Base-by-base conservation (phyloP, 139 green algal species). In the Chlamydomonas sp. region DNA sequence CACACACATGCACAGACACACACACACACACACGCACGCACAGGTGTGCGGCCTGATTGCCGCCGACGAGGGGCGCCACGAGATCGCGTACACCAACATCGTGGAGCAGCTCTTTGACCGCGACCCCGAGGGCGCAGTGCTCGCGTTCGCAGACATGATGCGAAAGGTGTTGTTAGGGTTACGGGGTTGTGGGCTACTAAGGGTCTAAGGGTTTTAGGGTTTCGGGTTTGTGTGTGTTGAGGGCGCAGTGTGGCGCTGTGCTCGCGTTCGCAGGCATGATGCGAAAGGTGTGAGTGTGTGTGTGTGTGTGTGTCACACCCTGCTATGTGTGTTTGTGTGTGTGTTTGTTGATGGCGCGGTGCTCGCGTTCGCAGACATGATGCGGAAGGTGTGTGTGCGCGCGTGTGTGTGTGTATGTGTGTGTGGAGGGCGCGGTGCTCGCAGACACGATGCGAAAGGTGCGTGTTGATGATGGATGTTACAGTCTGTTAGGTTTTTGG, bases 71-170 rank as follows among this genome's bases (percentile, higher is more conserved):
- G 85, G 74, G n/a, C 87, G 95, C 2, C 95, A 99, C 81, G 95
- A 99, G n/a, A n/a, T 30, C 35, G 77, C 76, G 1, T 83, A 83
- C 69, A 73, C 50, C 22, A 63, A 29, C 72, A 82, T 82, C 20
- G 72, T 82, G 35, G 29, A 24, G 2, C 64, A 83, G 69, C 22
- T 83, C 0, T 54, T 83, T 2, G 28, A 30, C 2, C 20, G 69
- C 24, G 69, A 80, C 63, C 69, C 74, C 16, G 64, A 80, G 26
- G 65, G 90, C 59, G 80, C 89, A 26, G 86, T 96, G 76, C 67
- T 96, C 29, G 90, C 89, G 0, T 98, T 97, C 73, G 88, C 84
- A 24, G 93, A 97, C 86, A 99, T 99, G 95, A 98, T 99, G 94
- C 76, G 74, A 33, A 98, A 98, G 83, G 87, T 65, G 28, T n/a